Evolutionary conservation across 2,329 filamentous ascomycete species (phyloP).

Genomic region (Westerdykella ornata): DNA sequence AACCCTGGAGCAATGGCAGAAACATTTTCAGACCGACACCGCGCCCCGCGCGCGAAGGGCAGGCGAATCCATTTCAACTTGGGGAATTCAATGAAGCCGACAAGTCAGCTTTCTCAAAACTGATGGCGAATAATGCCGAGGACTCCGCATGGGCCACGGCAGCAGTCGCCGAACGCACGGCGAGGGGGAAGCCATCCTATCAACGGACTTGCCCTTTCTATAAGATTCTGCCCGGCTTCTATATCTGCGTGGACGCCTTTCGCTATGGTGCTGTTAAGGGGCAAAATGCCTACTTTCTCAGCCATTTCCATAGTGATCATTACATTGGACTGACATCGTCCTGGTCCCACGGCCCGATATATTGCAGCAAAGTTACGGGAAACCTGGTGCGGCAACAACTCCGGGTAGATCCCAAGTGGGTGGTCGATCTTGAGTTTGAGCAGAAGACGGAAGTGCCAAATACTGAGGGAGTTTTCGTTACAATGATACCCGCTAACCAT

Average conservation of each 20-base stretch:
- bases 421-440: constrained; percentile 82
- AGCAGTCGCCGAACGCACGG: constrained; percentile 68
- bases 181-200: constrained; percentile 78
- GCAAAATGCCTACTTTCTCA: constrained; percentile 91
- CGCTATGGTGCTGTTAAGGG: constrained; percentile 89
- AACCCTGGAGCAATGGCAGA: constrained; percentile 15
- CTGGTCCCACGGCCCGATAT: constrained; percentile 92
- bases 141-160: constrained; percentile 84
- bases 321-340: constrained; percentile 83
- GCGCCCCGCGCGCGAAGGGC: constrained; percentile 65
- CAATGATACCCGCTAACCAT: constrained; percentile 94
- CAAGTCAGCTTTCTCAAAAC: constrained; percentile 75
- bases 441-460: constrained; percentile 68
- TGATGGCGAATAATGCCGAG: constrained; percentile 91
- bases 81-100: constrained; percentile 34
- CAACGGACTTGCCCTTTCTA: constrained; percentile 94
- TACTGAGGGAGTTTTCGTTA: constrained; percentile 76
- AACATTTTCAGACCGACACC: constrained; percentile 62
- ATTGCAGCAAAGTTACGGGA: constrained; percentile 87
- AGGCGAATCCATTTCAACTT: constrained; percentile 68
- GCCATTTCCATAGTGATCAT: constrained; percentile 97
- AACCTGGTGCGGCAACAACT: constrained; percentile 85
- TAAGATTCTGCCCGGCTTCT: constrained; percentile 91
- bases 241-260: constrained; percentile 92
- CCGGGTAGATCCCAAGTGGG: constrained; percentile 75